phyloP scores from a whole-genome alignment of 1,139 yeast species.

The Scheffersomyces stambukii region DNA sequence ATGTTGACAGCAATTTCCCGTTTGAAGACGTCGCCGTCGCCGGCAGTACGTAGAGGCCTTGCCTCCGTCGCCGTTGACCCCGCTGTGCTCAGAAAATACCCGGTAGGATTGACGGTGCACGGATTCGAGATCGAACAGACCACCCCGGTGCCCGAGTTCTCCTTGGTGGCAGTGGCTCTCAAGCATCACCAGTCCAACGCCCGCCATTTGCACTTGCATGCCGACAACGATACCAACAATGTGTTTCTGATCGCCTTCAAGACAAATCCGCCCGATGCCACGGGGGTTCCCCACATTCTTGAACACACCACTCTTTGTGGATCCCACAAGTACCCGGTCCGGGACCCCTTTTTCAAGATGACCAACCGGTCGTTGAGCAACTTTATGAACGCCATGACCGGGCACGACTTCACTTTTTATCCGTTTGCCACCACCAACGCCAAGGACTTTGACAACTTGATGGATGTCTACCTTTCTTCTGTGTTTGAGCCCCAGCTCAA shows the following conservation, averaged over 20 bases:
- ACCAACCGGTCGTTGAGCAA: slow-evolving; percentile 79
- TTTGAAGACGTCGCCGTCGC: too few species aligned
- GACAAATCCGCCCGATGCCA: slow-evolving; percentile 88
- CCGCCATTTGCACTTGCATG: slow-evolving; percentile 78
- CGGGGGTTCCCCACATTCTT: slow-evolving; percentile 94
- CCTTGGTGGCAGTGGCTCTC: slow-evolving; percentile 72
- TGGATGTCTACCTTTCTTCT: slow-evolving; percentile 86
- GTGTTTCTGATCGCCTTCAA: slow-evolving; percentile 89
- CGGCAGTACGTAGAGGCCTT: too few species aligned
- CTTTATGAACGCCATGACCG: slow-evolving; percentile 99
- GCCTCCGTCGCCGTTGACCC: too few species aligned
- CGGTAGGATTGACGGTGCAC: slow-evolving; percentile 56
- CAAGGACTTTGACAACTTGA: slow-evolving; percentile 75
- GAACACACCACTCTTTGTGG: slow-evolving; percentile 97
- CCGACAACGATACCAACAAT: slow-evolving; percentile 70
- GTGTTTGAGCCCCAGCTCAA: slow-evolving; percentile 78
- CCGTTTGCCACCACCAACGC: slow-evolving; percentile 94
- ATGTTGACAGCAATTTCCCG: too few species aligned
- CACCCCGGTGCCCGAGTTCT: slow-evolving; percentile 73
- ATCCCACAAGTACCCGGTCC: slow-evolving; percentile 80
- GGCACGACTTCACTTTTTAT: slow-evolving; percentile 89
- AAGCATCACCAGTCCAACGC: slow-evolving; percentile 69
- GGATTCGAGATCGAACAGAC: slow-evolving; percentile 66
- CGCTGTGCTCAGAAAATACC: slow-evolving; percentile 49
- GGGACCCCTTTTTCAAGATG: slow-evolving; percentile 98